Evolutionary conservation across 164 flowering plant species (phyloP).

Genomic region (Magnolia officinalis): DNA sequence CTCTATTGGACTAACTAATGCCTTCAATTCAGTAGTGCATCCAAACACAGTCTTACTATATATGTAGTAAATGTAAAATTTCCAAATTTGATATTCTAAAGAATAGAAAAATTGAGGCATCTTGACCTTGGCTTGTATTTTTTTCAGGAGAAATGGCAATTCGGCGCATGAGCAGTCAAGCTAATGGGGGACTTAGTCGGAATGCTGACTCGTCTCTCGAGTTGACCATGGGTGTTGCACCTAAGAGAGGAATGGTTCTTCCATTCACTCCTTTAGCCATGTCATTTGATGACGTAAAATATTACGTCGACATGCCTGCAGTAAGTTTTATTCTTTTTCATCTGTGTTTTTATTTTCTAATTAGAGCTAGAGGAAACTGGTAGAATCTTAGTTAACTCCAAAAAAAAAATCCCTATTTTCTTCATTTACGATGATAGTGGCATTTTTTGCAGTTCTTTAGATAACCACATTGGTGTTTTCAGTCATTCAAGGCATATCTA

Average conservation of each 20-base stretch:
- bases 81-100: no score
- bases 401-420: no score
- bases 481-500: no score
- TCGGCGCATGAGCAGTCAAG: slow-evolving; percentile 43
- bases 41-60: not conserved
- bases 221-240: slow-evolving; percentile 49
- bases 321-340: slow-evolving; percentile 28
- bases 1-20: no score
- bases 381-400: no score
- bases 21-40: not conserved
- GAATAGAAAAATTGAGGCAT: no score
- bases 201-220: slow-evolving; percentile 42
- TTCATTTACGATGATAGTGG: no score
- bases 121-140: not conserved
- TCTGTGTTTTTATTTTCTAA: no score
- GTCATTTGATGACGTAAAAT: slow-evolving; percentile 78
- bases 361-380: no score
- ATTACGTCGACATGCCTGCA: slow-evolving; percentile 90
- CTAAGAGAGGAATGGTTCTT: slow-evolving; percentile 96
- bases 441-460: not conserved
- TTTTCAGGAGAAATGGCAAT: slow-evolving; percentile 62
- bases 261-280: slow-evolving; percentile 89
- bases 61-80: not conserved
- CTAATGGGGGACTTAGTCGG: slow-evolving; percentile 35
- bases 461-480: not conserved